Base-by-base conservation (phyloP, 2,329 filamentous ascomycete genomes). In the Fusarium multiceps region DNA sequence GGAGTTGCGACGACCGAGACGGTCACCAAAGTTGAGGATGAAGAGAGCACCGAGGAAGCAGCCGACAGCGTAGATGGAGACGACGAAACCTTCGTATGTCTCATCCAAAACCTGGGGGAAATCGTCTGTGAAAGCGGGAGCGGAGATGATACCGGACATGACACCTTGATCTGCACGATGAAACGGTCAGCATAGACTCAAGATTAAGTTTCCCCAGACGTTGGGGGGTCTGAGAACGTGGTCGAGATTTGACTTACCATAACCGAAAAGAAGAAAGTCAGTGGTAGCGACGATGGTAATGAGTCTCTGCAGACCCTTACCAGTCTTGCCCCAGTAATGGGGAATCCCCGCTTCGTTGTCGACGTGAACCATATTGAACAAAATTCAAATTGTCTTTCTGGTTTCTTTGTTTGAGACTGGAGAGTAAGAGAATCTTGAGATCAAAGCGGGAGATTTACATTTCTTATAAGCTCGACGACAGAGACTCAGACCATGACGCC, bases 81-180 rank as follows among this genome's bases (percentile, higher is more conserved):
- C 83, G 8, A 83, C 78, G 55, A 86, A 82, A n/a, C 81, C 82
- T 37, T 86, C 82, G 50, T 82, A 82, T 10, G 81, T 83, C 32
- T 83, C 81, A 7, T 59, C 63, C 78, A 83, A 41, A 77, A 81
- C 59, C 75, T 72, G 66, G 7, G 76, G 78, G 66, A 88, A 87
- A 37, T 83, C 80, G 48, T 82, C 59, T 58, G 83, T 83, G 76
- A 87, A 88, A 16, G 82, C 81, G 1, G 79, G 76, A 4, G 85
- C 82, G 21, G 82, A 83, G 66, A 87, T 86, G 70, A 87, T 84
- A 16, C 86, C 85, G 57, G 79, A 82, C 85, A 87, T 87, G 47
- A 84, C 82, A 69, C 83, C 82, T 78, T 84, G 86, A 68, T 88
- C 86, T 66, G 27, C 28, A 34, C 9, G 3, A 43, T n/a, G n/a